phyloP scores from a whole-genome alignment of 495 filamentous ascomycete genomes.

The Tuber calosporum region DNA sequence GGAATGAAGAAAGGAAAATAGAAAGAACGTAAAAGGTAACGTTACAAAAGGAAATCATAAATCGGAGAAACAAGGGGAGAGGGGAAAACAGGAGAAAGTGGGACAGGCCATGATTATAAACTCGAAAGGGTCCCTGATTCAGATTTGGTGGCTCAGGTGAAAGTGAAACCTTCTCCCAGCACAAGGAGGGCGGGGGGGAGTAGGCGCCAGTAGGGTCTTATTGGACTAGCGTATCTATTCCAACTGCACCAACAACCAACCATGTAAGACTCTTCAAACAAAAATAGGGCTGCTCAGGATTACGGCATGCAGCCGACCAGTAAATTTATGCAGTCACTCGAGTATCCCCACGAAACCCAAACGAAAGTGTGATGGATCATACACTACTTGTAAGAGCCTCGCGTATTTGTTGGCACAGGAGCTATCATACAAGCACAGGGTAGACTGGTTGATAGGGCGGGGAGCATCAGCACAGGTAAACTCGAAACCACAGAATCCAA shows the following conservation, averaged over 20 bases:
- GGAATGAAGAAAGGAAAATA: constrained; percentile 7
- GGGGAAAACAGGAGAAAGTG: background rate
- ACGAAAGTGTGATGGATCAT: background rate
- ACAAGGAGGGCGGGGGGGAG: background rate
- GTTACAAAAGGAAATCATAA: background rate
- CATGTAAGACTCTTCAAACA: background rate
- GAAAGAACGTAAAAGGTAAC: constrained; percentile 5
- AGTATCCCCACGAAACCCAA: background rate
- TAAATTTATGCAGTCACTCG: background rate
- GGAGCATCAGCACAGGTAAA: background rate
- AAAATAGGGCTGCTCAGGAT: background rate
- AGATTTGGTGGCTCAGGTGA: background rate
- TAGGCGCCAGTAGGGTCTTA: background rate
- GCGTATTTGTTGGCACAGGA: background rate
- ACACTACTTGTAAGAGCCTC: background rate
- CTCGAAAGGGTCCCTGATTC: background rate
- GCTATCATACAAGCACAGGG: background rate
- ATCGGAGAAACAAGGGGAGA: background rate
- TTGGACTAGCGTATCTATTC: background rate
- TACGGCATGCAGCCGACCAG: background rate
- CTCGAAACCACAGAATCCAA: background rate
- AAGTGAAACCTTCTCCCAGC: background rate
- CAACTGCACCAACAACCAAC: constrained; percentile 3
- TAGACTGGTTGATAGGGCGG: background rate
- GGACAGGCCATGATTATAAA: background rate